A percentile compares a stretch with the other conserved stretches of the same genome.
Evolutionary conservation across 2,329 filamentous ascomycete genomes (phyloP).

Genomic region (Trichoderma polysporum): DNA sequence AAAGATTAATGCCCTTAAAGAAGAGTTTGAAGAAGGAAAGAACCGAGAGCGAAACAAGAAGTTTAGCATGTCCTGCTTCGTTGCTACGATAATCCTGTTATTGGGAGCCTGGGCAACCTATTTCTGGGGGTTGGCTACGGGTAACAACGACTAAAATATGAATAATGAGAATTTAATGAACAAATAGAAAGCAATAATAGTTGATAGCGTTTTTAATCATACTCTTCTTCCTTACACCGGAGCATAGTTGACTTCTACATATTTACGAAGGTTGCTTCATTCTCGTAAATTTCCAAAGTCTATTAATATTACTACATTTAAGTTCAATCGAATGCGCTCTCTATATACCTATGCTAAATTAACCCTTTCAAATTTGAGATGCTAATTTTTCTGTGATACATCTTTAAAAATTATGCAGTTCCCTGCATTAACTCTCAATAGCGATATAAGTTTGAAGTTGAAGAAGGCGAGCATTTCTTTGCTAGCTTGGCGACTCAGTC

Average conservation of each 20-base stretch:
- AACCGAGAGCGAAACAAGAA: constrained; percentile 39
- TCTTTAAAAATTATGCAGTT: neutral
- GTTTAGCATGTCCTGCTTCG: constrained; percentile 46
- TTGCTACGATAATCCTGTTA: constrained; percentile 44
- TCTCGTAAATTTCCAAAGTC: neutral
- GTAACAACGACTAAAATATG: constrained; percentile 38
- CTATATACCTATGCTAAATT: neutral
- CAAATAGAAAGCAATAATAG: neutral
- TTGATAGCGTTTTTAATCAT: neutral
- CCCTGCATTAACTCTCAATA: neutral
- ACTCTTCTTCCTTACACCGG: neutral
- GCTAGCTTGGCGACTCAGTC: too few relatives aligned
- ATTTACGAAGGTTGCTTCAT: neutral
- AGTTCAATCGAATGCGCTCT: neutral
- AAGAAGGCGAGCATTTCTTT: neutral
- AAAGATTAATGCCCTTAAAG: constrained; percentile 43
- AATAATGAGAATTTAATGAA: neutral
- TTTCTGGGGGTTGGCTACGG: constrained; percentile 60
- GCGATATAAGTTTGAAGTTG: neutral
- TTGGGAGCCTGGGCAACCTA: constrained; percentile 56
- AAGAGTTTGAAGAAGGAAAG: constrained; percentile 39
- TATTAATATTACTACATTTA: neutral
- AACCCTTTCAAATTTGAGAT: too few relatives aligned
- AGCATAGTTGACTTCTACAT: neutral
- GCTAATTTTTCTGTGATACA: neutral